Conservation (phyloP, 164 flowering plant genomes). For the Umbellularia californica region DNA sequence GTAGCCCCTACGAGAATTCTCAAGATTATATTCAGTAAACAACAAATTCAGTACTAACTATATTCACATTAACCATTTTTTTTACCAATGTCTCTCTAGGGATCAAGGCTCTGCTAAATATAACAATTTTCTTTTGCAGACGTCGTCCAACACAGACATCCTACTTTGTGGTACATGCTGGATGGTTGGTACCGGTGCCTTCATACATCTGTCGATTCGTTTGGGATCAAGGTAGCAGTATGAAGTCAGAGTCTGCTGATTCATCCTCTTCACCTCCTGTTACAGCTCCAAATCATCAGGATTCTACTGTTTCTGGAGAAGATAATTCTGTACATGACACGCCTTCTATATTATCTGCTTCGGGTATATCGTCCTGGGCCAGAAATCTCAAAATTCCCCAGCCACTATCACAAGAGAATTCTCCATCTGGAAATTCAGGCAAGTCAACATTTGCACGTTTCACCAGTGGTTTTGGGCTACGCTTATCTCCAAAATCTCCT, state of each 20-base stretch:
- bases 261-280: slow-evolving; percentile 25
- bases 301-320: slow-evolving; percentile 30
- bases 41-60: too few species aligned
- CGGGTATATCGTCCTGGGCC: slow-evolving; percentile 82
- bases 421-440: slow-evolving; percentile 44
- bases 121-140: background rate
- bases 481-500: slow-evolving; percentile 71
- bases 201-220: background rate
- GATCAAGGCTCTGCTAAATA: too few species aligned
- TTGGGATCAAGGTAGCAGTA: slow-evolving; percentile 16
- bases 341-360: slow-evolving; percentile 49
- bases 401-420: slow-evolving; percentile 45
- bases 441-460: slow-evolving; percentile 78
- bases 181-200: background rate
- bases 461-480: slow-evolving; percentile 71
- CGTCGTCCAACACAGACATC: background rate
- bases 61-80: too few species aligned
- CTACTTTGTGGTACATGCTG: slow-evolving; percentile 11
- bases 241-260: slow-evolving; percentile 46
- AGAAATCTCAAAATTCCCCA: slow-evolving; percentile 71
- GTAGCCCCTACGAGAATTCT: background rate
- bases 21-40: too few species aligned
- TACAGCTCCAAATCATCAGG: slow-evolving; percentile 28
- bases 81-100: background rate
- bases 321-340: slow-evolving; percentile 37